Percentiles rank a stretch among this genome's conserved stretches.
These are phyloP conservation scores for Daldinia sp. DNA, from an alignment of 2,329 filamentous ascomycete genomes.

Conservation along the genomic window DNA sequence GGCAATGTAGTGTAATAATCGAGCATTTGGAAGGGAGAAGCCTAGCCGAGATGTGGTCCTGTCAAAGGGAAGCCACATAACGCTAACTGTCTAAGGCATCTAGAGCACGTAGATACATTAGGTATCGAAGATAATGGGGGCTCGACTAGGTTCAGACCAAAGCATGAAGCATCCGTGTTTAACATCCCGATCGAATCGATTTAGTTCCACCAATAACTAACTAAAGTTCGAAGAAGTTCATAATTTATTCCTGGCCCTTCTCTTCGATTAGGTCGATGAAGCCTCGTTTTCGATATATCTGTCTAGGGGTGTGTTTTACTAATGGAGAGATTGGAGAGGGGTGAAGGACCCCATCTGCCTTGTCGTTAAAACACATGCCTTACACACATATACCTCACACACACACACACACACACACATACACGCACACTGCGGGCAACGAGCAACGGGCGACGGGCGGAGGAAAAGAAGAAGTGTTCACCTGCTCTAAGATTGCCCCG, in stretches of 20 bases:
- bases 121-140: too few species aligned
- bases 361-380: slow-evolving; percentile 22
- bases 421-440: too few species aligned
- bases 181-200: neutral
- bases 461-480: neutral
- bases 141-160: neutral
- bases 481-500: slow-evolving; percentile 17
- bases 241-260: slow-evolving; percentile 7
- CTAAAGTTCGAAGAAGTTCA: slow-evolving; percentile 6
- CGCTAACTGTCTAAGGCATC: too few species aligned
- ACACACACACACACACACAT: too few species aligned
- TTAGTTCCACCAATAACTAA: neutral
- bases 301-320: slow-evolving; percentile 16
- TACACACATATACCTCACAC: too few species aligned
- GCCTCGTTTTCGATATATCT: slow-evolving; percentile 9
- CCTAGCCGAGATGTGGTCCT: slow-evolving; percentile 11
- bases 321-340: neutral
- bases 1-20: slow-evolving; percentile 27
- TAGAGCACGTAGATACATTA: too few species aligned
- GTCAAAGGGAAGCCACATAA: slow-evolving; percentile 11
- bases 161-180: neutral
- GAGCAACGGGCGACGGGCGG: neutral
- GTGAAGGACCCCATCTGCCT: slow-evolving; percentile 14
- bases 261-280: slow-evolving; percentile 11
- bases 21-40: slow-evolving; percentile 20